Base-by-base conservation (phyloP, 352 stramenopile genomes). In the Pythium coloratum region DNA sequence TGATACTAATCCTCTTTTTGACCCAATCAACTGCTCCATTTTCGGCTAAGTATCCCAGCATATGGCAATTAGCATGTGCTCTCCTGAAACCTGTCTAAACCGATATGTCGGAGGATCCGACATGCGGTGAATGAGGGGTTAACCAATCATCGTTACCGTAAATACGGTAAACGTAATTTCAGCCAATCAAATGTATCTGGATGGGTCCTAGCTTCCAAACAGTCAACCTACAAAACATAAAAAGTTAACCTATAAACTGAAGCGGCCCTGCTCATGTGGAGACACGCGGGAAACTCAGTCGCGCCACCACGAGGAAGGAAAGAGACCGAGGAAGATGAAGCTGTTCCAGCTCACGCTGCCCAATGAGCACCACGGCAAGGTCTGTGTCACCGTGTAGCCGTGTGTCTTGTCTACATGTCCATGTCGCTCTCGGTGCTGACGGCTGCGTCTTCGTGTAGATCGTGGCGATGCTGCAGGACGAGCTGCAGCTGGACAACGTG, bases 301-400 rank as follows among this genome's bases (percentile, higher is more conserved):
- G 20, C 20, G 20, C 20, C 20, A 24, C 20, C 20, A 20, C 14
- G 24, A 20, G 14, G 16, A 53, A 20, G 6, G 20, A 53, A 28
- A n/a, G 3, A 32, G 7, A n/a, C 16, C n/a, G 7, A 13, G 18
- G 30, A 55, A 33, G 1, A 94, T 93, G 86, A 94, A 94, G 84
- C 86, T 94, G 67, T 94, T 94, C 80, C 86, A 94, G 74, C 83
- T 94, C 55, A 94, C 86, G 65, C 76, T 94, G 50, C 86, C 86
- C 26, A 93, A 94, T 63, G 84, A 94, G 47, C 84, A 92, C 72
- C 84, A 94, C 53, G 70, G 79, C 71, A 90, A 90, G 69, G 84
- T 87, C 20, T 24, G 38, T 6, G 32, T 10, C 20, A 12, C 33
- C 28, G 1, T 10, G 3, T 26, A 55, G 5, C 20, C 16, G 30